Percentiles rank a stretch among this genome's conserved stretches.
Evolutionary conservation across 306 rosid species (phyloP).

Genomic region (Trifolium dubium): DNA sequence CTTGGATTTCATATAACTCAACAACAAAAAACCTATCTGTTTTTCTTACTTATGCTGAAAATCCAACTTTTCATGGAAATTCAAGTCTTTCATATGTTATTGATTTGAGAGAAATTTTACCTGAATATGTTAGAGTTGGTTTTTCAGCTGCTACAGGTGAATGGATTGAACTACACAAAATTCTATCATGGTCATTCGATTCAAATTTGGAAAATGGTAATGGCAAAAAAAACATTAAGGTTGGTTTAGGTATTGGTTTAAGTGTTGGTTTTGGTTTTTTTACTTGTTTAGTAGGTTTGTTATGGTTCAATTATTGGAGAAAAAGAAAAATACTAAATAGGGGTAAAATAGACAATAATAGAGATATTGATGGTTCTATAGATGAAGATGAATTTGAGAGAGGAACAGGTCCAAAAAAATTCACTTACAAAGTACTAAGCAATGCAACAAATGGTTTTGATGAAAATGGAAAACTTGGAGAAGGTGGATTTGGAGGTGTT

Average conservation of each 20-base stretch:
- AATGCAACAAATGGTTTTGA: constrained; percentile 55
- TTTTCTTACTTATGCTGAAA: constrained; percentile 55
- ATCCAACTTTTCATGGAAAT: constrained; percentile 46
- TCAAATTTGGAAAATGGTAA: constrained; percentile 52
- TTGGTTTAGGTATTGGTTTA: constrained; percentile 44
- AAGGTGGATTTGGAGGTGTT: constrained; percentile 83
- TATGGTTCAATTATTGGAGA: constrained; percentile 56
- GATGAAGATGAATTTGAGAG: constrained; percentile 65
- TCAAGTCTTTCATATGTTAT: constrained; percentile 52
- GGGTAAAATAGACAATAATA: neutral
- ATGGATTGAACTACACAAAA: constrained; percentile 57
- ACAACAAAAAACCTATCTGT: constrained; percentile 61
- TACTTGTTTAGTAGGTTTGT: constrained; percentile 46
- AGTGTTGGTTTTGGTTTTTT: constrained; percentile 46
- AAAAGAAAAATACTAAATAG: constrained; percentile 18
- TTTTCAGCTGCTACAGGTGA: too few relatives aligned
- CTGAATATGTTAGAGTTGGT: constrained; percentile 54
- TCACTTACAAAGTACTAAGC: constrained; percentile 57
- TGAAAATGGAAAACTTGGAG: constrained; percentile 68
- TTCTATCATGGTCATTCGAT: constrained; percentile 71
- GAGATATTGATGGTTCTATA: constrained; percentile 49
- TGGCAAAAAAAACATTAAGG: constrained; percentile 5
- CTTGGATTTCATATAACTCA: constrained; percentile 70
- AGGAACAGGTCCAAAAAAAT: constrained; percentile 70
- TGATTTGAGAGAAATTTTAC: constrained; percentile 65